Percentiles rank a stretch among this genome's conserved stretches.
phyloP scores from a whole-genome alignment of 2,329 filamentous ascomycete genomes.

The Fusarium sublunatum region DNA sequence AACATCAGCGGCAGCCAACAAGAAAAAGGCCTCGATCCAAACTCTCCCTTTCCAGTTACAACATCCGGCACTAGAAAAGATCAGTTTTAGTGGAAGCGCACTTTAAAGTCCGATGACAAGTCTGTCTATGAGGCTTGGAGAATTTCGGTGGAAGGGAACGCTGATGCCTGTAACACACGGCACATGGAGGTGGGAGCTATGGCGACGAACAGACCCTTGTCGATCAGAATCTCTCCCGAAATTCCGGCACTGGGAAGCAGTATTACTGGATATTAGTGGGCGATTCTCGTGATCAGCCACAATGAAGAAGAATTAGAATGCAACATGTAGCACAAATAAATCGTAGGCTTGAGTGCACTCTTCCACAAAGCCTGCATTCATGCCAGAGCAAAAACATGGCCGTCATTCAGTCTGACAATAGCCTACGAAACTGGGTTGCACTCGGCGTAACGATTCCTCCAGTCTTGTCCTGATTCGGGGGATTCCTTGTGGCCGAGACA shows the following conservation, averaged over 20 bases:
- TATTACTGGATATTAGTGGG: background rate
- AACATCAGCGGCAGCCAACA: constrained; percentile 13
- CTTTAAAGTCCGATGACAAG: constrained; percentile 4
- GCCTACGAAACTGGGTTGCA: constrained; percentile 17
- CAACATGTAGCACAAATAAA: constrained; percentile 10
- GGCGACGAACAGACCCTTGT: background rate
- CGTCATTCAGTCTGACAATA: constrained; percentile 21
- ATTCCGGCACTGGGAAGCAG: background rate
- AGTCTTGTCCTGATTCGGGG: constrained; percentile 10
- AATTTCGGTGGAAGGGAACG: constrained; percentile 4
- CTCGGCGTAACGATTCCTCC: constrained; percentile 13
- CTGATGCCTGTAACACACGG: constrained; percentile 23
- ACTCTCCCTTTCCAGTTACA: constrained; percentile 30
- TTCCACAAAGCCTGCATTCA: constrained; percentile 1
- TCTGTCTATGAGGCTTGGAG: constrained; percentile 17
- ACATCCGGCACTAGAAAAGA: constrained; percentile 18
- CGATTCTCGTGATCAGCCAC: constrained; percentile 18
- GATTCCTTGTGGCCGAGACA: constrained; percentile 22
- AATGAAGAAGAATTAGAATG: background rate
- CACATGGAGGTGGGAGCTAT: constrained; percentile 5
- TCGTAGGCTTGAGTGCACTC: background rate
- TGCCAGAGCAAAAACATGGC: constrained; percentile 14
- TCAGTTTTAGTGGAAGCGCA: constrained; percentile 19
- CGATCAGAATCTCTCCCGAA: background rate
- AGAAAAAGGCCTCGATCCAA: background rate